phyloP scores from a whole-genome alignment of 495 filamentous ascomycete species.

The Penicillium waksmanii region DNA sequence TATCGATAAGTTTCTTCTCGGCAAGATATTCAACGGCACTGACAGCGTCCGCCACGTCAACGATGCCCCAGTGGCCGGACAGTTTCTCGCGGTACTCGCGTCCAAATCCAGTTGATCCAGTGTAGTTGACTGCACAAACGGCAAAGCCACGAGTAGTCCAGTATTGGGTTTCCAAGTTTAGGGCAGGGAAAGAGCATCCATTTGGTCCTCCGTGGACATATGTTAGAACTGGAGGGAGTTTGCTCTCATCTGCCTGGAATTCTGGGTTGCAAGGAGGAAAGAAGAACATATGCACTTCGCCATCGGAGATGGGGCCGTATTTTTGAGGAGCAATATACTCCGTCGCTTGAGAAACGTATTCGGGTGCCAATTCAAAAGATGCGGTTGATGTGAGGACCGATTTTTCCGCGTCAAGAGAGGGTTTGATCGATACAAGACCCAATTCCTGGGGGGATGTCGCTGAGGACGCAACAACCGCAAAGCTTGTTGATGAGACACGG shows the following conservation, averaged over 20 bases:
- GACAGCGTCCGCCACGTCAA: constrained; percentile 49
- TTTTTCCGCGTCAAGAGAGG: constrained; percentile 16
- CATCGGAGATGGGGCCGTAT: constrained; percentile 26
- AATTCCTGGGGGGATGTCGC: constrained; percentile 27
- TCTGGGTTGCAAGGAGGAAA: constrained; percentile 48
- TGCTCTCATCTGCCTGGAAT: constrained; percentile 30
- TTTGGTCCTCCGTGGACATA: constrained; percentile 55
- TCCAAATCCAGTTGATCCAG: constrained; percentile 52
- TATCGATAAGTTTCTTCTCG: constrained; percentile 35
- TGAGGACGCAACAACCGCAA: constrained; percentile 27
- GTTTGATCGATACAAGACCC: constrained; percentile 22
- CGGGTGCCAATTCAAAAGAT: constrained; percentile 23
- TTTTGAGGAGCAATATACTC: constrained; percentile 30
- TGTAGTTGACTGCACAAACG: constrained; percentile 51
- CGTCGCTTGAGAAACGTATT: constrained; percentile 40
- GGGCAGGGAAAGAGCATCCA: constrained; percentile 33
- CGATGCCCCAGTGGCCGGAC: constrained; percentile 45
- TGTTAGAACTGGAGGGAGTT: constrained; percentile 48
- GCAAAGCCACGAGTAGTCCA: constrained; percentile 57
- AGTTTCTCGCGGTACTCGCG: constrained; percentile 49
- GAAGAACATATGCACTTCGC: constrained; percentile 44
- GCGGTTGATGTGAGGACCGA: constrained; percentile 29
- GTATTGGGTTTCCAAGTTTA: constrained; percentile 47
- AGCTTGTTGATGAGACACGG: constrained; percentile 25
- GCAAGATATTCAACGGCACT: constrained; percentile 47